These are phyloP conservation scores for Colletotrichum scovillei DNA, from an alignment of 2,329 filamentous ascomycete species.

Conservation along the genomic window DNA sequence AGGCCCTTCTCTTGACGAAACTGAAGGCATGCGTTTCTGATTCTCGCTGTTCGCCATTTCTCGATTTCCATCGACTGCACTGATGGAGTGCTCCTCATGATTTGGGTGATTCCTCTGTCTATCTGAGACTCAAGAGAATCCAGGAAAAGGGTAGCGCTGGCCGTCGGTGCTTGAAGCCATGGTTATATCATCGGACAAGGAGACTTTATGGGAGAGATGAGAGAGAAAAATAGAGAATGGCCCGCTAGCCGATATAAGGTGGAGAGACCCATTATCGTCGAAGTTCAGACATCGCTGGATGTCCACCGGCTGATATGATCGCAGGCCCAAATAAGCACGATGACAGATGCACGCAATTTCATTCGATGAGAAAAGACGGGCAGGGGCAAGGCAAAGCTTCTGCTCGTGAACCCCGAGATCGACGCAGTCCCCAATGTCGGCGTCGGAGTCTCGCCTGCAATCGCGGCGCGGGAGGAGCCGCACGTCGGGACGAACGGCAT, in stretches of 20 bases:
- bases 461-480: constrained; percentile 25
- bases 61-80: background rate
- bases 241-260: background rate
- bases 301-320: background rate
- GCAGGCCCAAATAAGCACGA: background rate
- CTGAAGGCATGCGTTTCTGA: background rate
- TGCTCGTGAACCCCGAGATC: background rate
- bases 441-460: background rate
- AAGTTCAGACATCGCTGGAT: background rate
- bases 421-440: background rate
- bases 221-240: background rate
- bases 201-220: background rate
- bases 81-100: too few species aligned
- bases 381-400: background rate
- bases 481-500: constrained; percentile 27
- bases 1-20: background rate
- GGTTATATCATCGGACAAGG: background rate
- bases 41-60: background rate
- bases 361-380: background rate
- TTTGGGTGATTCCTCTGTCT: background rate
- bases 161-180: too few species aligned
- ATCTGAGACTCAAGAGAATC: background rate
- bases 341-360: background rate
- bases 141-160: background rate
- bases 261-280: background rate